A percentile compares a stretch with the other conserved stretches of the same genome.
These are phyloP conservation scores for Botrytis galanthina DNA, from an alignment of 2,329 filamentous ascomycete genomes.

Conservation along the genomic window DNA sequence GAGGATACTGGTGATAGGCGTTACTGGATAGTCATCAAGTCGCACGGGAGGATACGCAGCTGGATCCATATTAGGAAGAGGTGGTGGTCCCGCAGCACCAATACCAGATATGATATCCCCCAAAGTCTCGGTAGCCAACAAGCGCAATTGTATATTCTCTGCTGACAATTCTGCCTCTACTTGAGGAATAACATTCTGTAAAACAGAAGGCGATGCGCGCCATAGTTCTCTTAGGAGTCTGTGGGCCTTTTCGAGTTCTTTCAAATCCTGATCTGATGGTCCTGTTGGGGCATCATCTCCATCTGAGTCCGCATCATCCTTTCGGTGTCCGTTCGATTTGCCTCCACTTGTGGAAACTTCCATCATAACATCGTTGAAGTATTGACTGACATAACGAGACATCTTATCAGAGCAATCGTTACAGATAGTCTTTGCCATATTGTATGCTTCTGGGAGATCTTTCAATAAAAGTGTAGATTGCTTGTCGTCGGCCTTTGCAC, in stretches of 20 bases:
- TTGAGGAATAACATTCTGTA: constrained; percentile 91
- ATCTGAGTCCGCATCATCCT: constrained; percentile 58
- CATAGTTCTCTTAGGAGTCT: constrained; percentile 86
- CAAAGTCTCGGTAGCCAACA: constrained; percentile 88
- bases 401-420: constrained; percentile 88
- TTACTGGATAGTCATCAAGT: constrained; percentile 55
- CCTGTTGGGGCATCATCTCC: constrained; percentile 59
- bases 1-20: constrained; percentile 59
- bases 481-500: constrained; percentile 62
- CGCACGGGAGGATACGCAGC: constrained; percentile 78
- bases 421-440: constrained; percentile 94
- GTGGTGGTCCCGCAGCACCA: constrained; percentile 82
- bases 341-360: constrained; percentile 64
- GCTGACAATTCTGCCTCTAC: constrained; percentile 88
- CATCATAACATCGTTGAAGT: constrained; percentile 95
- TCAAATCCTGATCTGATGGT: constrained; percentile 78
- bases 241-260: constrained; percentile 87
- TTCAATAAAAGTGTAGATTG: constrained; percentile 84
- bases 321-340: constrained; percentile 53
- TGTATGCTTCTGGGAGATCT: constrained; percentile 87
- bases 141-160: constrained; percentile 81
- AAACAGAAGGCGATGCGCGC: constrained; percentile 82
- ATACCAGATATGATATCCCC: constrained; percentile 95
- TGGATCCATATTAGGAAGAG: constrained; percentile 70
- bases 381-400: constrained; percentile 90